Base-by-base conservation (phyloP, 768 basidiomycete species). In the Cystobasidium ongulense region DNA sequence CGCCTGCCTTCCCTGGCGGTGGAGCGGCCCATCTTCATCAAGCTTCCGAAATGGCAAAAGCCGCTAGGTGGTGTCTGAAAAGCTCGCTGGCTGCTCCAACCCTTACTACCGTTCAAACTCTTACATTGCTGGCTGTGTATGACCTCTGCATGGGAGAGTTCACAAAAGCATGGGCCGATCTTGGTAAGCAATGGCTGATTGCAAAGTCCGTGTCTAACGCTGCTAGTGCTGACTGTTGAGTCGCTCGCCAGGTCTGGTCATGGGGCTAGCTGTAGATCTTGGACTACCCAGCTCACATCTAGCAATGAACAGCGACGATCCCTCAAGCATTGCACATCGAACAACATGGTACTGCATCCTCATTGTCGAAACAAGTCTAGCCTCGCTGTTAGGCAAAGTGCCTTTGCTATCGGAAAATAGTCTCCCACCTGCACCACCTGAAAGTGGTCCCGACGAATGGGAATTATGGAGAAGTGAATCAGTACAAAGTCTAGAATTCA, bases 71-170 rank as follows among this genome's bases (percentile, higher is more conserved):
- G 29, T 38, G 53, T 17, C 18, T 71, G 11, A 35, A 39, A 23
- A 36, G n/a, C 50, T 35, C 33, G 18, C 38, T 71, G 13, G 31
- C 33, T 11, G 29, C 52, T 35, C 54, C 68, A 8, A 59, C 50
- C 1, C 23, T 59, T 11, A 36, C 50, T 33, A 71, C 68, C 1
- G 52, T 71, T 10, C 68, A 59, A n/a, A 52, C 68, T 71, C 25
- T 59, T 10, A 33, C 27, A 15, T 36, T 71, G 52, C 54, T 71
- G 43, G 43, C 36, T 10, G 13, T 71, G 18, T 38, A 36, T 18
- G 52, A 71, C 21, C 36, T 52, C 33, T 52, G 68, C 21, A 31
- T 54, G 54, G 68, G 68, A 21, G 68, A 71, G n/a, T 54, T 71
- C 31, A 71, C 68, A 5, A 36, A 54, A 52, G 68, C 68, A 2